Conservation (phyloP, 1,284 basidiomycete species). For the Trametes sp. region DNA sequence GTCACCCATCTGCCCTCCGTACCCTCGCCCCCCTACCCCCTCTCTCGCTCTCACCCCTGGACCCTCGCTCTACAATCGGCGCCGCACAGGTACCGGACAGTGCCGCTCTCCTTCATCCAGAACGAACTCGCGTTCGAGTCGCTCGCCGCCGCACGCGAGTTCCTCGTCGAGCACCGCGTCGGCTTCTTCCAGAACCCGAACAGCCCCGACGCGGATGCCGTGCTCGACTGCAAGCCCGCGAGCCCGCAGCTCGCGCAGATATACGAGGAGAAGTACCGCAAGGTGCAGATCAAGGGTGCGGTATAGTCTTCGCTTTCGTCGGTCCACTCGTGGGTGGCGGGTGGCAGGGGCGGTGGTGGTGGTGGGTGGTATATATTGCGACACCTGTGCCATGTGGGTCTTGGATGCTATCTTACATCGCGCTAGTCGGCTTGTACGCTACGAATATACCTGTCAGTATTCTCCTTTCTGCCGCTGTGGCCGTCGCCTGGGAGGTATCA, state of each 20-base stretch:
- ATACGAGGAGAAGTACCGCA: conserved; percentile 80
- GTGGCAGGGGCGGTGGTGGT: background rate
- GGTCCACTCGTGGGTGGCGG: background rate
- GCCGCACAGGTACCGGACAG: conserved; percentile 75
- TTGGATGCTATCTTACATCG: conserved; percentile 18
- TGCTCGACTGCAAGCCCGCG: conserved; percentile 72
- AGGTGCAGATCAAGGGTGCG: conserved; percentile 74
- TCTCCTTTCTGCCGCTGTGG: background rate
- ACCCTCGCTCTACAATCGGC: background rate
- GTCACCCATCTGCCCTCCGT: background rate
- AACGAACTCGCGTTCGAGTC: conserved; percentile 87
- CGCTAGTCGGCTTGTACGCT: conserved; percentile 19
- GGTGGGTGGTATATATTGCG: background rate
- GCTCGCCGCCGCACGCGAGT: conserved; percentile 68
- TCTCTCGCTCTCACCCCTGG: background rate
- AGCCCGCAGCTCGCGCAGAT: conserved; percentile 59
- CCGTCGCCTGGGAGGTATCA: too few relatives aligned
- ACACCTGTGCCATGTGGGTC: conserved; percentile 2
- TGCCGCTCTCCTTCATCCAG: conserved; percentile 82
- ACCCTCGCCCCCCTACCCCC: background rate
- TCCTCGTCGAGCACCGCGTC: conserved; percentile 77
- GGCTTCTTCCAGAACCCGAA: conserved; percentile 74
- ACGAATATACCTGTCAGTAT: conserved; percentile 21
- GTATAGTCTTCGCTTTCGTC: conserved; percentile 37
- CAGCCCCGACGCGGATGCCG: conserved; percentile 63